These are phyloP conservation scores for Ophiocordyceps sinensis DNA, from an alignment of 2,329 filamentous ascomycete genomes.

Conservation along the genomic window DNA sequence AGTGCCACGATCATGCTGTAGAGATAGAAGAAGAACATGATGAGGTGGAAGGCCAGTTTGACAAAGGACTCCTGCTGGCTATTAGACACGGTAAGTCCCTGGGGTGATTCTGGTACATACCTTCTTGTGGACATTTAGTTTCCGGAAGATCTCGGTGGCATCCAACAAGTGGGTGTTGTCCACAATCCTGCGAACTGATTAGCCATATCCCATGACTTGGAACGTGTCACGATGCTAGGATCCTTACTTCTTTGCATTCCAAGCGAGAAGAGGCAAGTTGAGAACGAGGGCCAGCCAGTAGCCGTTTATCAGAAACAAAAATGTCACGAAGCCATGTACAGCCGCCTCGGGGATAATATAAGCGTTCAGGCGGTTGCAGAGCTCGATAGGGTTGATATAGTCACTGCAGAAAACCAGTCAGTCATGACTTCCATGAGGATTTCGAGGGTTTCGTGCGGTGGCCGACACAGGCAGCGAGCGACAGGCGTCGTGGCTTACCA, in stretches of 20 bases:
- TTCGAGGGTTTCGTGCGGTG: background rate
- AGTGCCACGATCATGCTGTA: conserved; percentile 98
- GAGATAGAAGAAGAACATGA: conserved; percentile 99
- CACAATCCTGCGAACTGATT: conserved; percentile 52
- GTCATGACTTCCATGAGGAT: background rate
- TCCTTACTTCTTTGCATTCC: conserved; percentile 95
- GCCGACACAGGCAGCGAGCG: too few species aligned
- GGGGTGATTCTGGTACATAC: conserved; percentile 26
- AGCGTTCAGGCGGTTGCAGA: conserved; percentile 99
- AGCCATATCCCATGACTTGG: background rate
- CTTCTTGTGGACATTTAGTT: conserved; percentile 98
- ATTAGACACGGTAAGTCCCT: conserved; percentile 7
- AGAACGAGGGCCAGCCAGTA: conserved; percentile 92
- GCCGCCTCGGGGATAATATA: conserved; percentile 98
- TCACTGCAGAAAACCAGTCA: conserved; percentile 43
- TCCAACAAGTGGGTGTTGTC: conserved; percentile 96
- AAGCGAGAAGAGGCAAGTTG: conserved; percentile 81
- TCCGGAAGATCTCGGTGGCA: conserved; percentile 97
- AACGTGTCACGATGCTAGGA: background rate
- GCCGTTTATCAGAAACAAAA: conserved; percentile 94
- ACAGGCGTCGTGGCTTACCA: conserved; percentile 48
- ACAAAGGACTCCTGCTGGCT: conserved; percentile 78
- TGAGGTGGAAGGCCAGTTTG: conserved; percentile 94
- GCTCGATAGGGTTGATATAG: conserved; percentile 99
- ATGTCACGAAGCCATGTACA: conserved; percentile 89